Evolutionary conservation across 768 basidiomycete genomes (phyloP).

Genomic region (Floccularia luteovirens): DNA sequence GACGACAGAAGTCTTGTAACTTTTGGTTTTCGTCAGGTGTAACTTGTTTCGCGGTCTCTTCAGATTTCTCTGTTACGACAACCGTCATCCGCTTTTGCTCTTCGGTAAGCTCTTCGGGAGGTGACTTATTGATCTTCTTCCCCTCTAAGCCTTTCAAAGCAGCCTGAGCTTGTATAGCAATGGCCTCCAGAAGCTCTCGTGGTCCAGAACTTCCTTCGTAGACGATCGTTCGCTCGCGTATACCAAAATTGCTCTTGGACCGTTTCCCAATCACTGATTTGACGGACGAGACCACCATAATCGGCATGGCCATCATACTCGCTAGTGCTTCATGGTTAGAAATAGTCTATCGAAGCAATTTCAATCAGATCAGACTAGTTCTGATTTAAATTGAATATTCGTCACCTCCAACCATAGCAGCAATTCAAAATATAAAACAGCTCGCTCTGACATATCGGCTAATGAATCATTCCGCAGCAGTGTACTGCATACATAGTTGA

Average conservation of each 20-base stretch:
- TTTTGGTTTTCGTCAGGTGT: constrained; percentile 71
- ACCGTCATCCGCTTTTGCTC: constrained; percentile 84
- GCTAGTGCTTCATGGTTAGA: constrained; percentile 90
- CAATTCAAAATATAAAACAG: constrained; percentile 79
- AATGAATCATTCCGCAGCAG: constrained; percentile 89
- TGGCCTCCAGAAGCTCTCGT: constrained; percentile 84
- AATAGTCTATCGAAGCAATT: constrained; percentile 53
- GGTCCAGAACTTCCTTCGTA: constrained; percentile 92
- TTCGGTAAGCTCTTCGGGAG: constrained; percentile 70
- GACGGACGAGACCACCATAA: constrained; percentile 75
- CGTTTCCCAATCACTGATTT: constrained; percentile 58
- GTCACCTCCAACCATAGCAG: constrained; percentile 95
- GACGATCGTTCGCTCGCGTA: constrained; percentile 74
- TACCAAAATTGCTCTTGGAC: constrained; percentile 34
- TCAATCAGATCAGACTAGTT: constrained; percentile 6
- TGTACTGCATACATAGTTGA: constrained; percentile 81
- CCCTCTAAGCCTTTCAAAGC: constrained; percentile 84
- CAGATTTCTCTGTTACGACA: constrained; percentile 56
- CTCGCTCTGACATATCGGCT: constrained; percentile 89
- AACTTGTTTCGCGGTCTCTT: constrained; percentile 47
- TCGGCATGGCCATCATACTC: constrained; percentile 96
- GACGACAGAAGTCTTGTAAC: constrained; percentile 74
- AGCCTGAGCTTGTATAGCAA: constrained; percentile 89
- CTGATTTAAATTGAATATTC: constrained; percentile 8
- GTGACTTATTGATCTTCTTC: constrained; percentile 37